Percentiles rank a stretch among this genome's conserved stretches.
These are phyloP conservation scores for Prunus kanzakura DNA, from an alignment of 306 rosid genomes.

Conservation along the genomic window DNA sequence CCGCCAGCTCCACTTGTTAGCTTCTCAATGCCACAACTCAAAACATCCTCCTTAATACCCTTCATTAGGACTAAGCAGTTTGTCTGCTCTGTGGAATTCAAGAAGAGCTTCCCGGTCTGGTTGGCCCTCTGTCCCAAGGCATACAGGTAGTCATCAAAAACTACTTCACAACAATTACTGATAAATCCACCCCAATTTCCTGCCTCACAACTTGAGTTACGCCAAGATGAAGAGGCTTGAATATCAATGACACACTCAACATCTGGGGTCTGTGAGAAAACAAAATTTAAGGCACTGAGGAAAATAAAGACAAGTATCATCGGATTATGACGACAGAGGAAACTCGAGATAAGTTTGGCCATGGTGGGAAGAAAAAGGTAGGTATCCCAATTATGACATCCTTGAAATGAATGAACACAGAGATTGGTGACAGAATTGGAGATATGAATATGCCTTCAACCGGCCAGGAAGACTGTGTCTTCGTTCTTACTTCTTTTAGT, in stretches of 20 bases:
- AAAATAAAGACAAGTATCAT: slow-evolving; percentile 13
- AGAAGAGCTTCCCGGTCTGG: slow-evolving; percentile 39
- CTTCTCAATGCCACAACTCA: slow-evolving; percentile 47
- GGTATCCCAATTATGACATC: not conserved
- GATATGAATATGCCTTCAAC: not conserved
- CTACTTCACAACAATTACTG: slow-evolving; percentile 35
- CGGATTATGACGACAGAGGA: slow-evolving; percentile 7
- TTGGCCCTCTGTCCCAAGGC: slow-evolving; percentile 51
- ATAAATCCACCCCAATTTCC: slow-evolving; percentile 55
- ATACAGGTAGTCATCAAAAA: slow-evolving; percentile 44
- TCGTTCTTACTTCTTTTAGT: not conserved
- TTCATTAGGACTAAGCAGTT: slow-evolving; percentile 30
- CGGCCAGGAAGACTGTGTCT: not conserved
- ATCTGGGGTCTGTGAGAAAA: slow-evolving; percentile 26
- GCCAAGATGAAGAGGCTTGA: slow-evolving; percentile 29
- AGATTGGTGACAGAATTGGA: not conserved
- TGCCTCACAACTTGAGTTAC: slow-evolving; percentile 31
- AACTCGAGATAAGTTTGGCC: slow-evolving; percentile 12
- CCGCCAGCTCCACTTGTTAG: slow-evolving; percentile 49
- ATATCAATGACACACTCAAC: slow-evolving; percentile 42
- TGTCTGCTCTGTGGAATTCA: slow-evolving; percentile 45
- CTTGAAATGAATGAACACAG: not conserved
- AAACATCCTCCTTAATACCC: slow-evolving; percentile 14
- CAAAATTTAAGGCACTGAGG: slow-evolving; percentile 17
- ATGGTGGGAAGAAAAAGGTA: slow-evolving; percentile 8